phyloP scores from a whole-genome alignment of 768 basidiomycete genomes.

The Boletus tomentosulus region DNA sequence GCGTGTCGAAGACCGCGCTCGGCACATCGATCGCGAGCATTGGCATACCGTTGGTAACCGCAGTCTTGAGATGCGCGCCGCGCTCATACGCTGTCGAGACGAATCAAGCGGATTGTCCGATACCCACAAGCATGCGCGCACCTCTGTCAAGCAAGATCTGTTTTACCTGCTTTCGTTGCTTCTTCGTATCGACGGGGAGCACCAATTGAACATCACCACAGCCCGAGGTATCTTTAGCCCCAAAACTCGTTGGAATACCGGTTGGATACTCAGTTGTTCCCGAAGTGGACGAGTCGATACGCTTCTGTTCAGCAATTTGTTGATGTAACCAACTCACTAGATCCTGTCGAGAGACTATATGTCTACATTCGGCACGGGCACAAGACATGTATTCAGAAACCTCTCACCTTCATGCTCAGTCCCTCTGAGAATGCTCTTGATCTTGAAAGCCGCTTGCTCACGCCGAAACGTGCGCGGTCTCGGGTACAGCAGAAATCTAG shows the following conservation, averaged over 20 bases:
- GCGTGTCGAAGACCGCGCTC: conserved; percentile 53
- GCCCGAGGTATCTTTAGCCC: conserved; percentile 33
- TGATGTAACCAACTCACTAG: conserved; percentile 72
- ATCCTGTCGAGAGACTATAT: conserved; percentile 59
- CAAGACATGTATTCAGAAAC: background rate
- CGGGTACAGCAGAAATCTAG: conserved; percentile 49
- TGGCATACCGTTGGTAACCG: conserved; percentile 57
- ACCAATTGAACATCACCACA: conserved; percentile 57
- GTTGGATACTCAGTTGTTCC: conserved; percentile 49
- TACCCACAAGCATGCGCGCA: conserved; percentile 18
- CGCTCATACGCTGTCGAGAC: conserved; percentile 56
- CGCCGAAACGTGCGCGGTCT: conserved; percentile 52
- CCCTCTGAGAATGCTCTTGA: conserved; percentile 77
- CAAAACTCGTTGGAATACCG: conserved; percentile 25
- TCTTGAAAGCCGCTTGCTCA: conserved; percentile 69
- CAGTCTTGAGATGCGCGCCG: conserved; percentile 50
- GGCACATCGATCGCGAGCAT: conserved; percentile 72
- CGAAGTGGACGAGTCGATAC: conserved; percentile 61
- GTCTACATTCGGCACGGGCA: conserved; percentile 11
- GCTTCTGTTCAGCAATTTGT: conserved; percentile 76
- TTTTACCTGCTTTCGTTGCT: conserved; percentile 68
- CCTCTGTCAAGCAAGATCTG: conserved; percentile 68
- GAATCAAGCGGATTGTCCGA: background rate
- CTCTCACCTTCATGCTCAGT: conserved; percentile 68
- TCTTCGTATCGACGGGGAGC: conserved; percentile 67